phyloP scores from a whole-genome alignment of 2,329 filamentous ascomycete genomes.

The Zasmidium cellare region DNA sequence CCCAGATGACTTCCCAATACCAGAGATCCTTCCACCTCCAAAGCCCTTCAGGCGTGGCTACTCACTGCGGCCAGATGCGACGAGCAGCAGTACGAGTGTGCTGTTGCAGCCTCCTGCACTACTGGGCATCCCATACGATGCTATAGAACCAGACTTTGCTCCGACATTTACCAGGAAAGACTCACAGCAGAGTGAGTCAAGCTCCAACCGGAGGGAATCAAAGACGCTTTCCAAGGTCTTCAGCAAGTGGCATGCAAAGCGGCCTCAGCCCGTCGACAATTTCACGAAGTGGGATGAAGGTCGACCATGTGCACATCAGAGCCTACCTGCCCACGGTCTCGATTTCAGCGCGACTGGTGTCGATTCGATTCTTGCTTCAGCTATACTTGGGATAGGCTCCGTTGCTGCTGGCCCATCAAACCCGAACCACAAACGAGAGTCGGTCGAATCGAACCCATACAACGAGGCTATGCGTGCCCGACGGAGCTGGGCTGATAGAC shows the following conservation, averaged over 20 bases:
- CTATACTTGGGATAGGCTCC: neutral
- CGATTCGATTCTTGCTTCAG: neutral
- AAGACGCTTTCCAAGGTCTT: neutral
- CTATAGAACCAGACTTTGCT: neutral
- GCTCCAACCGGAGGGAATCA: neutral
- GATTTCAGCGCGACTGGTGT: neutral
- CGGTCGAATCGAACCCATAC: neutral
- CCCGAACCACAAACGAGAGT: neutral
- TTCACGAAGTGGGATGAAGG: conserved; percentile 4
- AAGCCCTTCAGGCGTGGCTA: neutral
- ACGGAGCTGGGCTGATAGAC: neutral
- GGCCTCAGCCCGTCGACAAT: neutral
- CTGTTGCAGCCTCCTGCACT: neutral
- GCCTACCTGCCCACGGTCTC: neutral
- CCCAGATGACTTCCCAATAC: neutral
- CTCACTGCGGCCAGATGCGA: neutral
- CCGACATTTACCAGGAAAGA: neutral
- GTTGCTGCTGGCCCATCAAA: neutral
- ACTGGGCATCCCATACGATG: neutral
- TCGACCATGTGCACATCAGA: neutral
- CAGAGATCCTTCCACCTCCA: neutral
- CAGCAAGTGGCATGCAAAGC: neutral
- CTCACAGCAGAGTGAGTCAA: neutral
- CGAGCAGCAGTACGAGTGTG: neutral
- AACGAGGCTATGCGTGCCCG: neutral